Conservation (phyloP, 768 basidiomycete genomes). For the Trametes elegans region DNA sequence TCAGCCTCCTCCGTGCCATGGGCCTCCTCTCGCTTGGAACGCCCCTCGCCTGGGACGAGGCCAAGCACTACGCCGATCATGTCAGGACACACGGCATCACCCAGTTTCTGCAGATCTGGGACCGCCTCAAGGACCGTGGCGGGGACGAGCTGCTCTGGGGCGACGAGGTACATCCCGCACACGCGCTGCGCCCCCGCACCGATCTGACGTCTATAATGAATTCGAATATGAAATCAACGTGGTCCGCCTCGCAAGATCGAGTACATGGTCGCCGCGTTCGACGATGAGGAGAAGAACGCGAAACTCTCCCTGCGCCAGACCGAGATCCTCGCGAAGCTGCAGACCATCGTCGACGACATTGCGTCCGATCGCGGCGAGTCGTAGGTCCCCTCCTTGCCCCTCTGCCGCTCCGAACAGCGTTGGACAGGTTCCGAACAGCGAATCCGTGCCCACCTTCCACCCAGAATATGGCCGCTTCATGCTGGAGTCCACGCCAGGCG, state of each 20-base stretch:
- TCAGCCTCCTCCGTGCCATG: conserved; percentile 55
- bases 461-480: conserved; percentile 99
- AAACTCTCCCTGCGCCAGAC: conserved; percentile 92
- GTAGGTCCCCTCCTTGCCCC: conserved; percentile 40
- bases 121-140: conserved; percentile 83
- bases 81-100: conserved; percentile 90
- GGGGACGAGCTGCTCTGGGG: conserved; percentile 97
- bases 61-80: conserved; percentile 84
- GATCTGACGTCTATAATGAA: no score
- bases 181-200: background rate
- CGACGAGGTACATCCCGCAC: conserved; percentile 70
- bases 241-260: conserved; percentile 65
- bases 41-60: conserved; percentile 88
- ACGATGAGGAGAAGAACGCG: conserved; percentile 75
- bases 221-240: conserved; percentile 17
- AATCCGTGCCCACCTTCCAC: conserved; percentile 86
- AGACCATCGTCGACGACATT: conserved; percentile 64
- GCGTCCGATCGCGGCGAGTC: conserved; percentile 54
- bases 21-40: conserved; percentile 92
- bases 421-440: conserved; percentile 36
- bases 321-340: conserved; percentile 85
- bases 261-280: conserved; percentile 91
- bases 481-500: conserved; percentile 97
- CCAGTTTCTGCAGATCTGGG: conserved; percentile 94
- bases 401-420: background rate